Percentiles rank a stretch among this genome's conserved stretches.
Evolutionary conservation across 169 alveolate species (phyloP).

Genomic region (Eimeria acervulina): DNA sequence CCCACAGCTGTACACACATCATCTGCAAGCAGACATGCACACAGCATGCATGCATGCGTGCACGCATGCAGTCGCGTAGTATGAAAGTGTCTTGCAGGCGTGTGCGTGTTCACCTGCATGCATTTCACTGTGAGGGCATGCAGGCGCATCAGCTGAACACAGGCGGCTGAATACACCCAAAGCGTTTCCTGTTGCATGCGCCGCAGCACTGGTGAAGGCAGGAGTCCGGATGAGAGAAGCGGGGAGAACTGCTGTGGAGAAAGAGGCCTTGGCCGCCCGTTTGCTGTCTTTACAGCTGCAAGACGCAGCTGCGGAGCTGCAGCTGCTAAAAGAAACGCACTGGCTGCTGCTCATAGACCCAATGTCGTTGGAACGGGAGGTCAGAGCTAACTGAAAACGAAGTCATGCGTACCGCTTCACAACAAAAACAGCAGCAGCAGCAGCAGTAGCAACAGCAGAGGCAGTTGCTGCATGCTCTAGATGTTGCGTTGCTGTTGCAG

Average conservation of each 20-base stretch:
- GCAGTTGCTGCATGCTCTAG: neutral
- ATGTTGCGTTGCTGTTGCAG: neutral
- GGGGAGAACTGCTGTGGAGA: neutral
- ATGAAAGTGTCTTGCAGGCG: neutral
- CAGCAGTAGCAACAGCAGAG: neutral
- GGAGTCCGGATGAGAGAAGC: neutral
- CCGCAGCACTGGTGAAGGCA: conserved; percentile 9
- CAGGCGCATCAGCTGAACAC: neutral
- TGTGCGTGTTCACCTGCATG: neutral
- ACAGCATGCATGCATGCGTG: no score
- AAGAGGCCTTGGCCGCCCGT: conserved; percentile 35
- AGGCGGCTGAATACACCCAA: neutral
- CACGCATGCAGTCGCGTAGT: no score
- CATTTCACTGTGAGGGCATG: neutral
- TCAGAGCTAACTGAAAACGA: neutral
- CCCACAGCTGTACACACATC: no score
- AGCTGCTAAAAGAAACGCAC: conserved; percentile 4
- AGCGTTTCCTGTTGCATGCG: neutral
- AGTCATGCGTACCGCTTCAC: neutral
- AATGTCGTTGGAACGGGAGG: conserved; percentile 35
- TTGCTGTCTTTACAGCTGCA: conserved; percentile 63
- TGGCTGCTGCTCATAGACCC: conserved; percentile 67
- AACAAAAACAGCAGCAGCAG: neutral
- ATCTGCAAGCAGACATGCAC: no score
- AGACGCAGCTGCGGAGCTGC: conserved; percentile 71